Evolutionary conservation across 1,284 basidiomycete genomes (phyloP).

Genomic region (Ustilago nuda): DNA sequence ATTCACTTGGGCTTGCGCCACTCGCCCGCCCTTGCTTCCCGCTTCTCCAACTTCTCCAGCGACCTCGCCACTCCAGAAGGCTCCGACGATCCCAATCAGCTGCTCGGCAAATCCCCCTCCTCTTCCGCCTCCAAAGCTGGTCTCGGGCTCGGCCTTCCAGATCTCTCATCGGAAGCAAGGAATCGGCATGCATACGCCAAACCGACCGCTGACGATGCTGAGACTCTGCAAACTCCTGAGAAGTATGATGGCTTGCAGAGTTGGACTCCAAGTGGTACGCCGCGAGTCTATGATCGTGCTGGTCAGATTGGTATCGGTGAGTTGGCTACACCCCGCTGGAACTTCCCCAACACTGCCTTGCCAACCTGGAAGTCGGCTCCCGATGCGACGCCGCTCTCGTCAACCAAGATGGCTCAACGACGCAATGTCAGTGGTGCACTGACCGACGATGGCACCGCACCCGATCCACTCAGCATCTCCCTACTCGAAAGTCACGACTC

Average conservation of each 20-base stretch:
- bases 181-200: constrained; percentile 6
- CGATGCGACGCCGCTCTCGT: constrained; percentile 25
- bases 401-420: constrained; percentile 24
- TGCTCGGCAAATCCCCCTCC: constrained; percentile 21
- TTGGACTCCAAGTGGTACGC: constrained; percentile 29
- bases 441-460: constrained; percentile 41
- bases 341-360: constrained; percentile 37
- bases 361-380: constrained; percentile 25
- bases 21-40: constrained; percentile 44
- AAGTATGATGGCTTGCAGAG: constrained; percentile 28
- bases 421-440: constrained; percentile 41
- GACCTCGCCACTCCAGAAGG: constrained; percentile 44
- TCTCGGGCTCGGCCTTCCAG: constrained; percentile 55
- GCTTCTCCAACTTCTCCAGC: constrained; percentile 59
- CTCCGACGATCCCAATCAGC: constrained; percentile 32
- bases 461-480: constrained; percentile 23
- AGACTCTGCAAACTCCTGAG: constrained; percentile 48
- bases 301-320: constrained; percentile 94
- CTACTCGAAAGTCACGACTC: constrained; percentile 26
- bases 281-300: constrained; percentile 77
- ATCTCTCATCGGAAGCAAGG: constrained; percentile 22
- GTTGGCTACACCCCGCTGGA: constrained; percentile 96
- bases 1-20: constrained; percentile 44
- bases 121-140: constrained; percentile 17
- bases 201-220: constrained; percentile 2